Percentiles rank a stretch among this genome's conserved stretches.
phyloP scores from a whole-genome alignment of 116 monocot genomes.

The Cymodocea nodosa region DNA sequence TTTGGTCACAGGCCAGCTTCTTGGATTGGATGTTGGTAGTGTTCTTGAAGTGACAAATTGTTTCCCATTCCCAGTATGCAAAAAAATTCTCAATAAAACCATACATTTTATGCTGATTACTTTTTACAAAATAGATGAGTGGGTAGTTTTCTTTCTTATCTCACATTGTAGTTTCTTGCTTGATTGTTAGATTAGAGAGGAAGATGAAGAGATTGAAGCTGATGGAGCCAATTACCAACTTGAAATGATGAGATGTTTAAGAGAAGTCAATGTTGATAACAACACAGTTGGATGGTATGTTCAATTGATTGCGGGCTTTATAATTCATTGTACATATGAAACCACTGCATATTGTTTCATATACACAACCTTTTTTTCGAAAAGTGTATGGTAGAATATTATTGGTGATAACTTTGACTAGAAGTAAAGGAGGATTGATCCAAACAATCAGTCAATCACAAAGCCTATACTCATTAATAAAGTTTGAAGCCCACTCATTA shows the following conservation, averaged over 20 bases:
- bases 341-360: too few relatives aligned
- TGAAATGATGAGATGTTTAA: conserved; percentile 97
- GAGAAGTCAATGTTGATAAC: conserved; percentile 95
- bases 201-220: conserved; percentile 87
- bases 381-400: too few relatives aligned
- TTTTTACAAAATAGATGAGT: not conserved
- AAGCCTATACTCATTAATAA: too few relatives aligned
- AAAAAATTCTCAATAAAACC: not conserved
- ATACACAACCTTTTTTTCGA: too few relatives aligned
- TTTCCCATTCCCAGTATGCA: conserved; percentile 86
- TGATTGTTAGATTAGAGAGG: conserved; percentile 59
- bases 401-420: too few relatives aligned
- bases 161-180: not conserved
- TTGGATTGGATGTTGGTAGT: conserved; percentile 94
- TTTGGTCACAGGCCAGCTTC: conserved; percentile 90
- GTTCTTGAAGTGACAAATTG: conserved; percentile 95
- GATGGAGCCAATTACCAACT: conserved; percentile 99
- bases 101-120: not conserved
- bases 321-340: not conserved
- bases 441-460: too few relatives aligned
- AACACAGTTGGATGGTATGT: conserved; percentile 97
- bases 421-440: too few relatives aligned
- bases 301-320: not conserved
- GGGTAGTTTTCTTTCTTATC: not conserved
- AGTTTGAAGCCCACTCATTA: too few relatives aligned